phyloP scores from a whole-genome alignment of 2,329 filamentous ascomycete genomes.

The Phialemoniopsis sp. region DNA sequence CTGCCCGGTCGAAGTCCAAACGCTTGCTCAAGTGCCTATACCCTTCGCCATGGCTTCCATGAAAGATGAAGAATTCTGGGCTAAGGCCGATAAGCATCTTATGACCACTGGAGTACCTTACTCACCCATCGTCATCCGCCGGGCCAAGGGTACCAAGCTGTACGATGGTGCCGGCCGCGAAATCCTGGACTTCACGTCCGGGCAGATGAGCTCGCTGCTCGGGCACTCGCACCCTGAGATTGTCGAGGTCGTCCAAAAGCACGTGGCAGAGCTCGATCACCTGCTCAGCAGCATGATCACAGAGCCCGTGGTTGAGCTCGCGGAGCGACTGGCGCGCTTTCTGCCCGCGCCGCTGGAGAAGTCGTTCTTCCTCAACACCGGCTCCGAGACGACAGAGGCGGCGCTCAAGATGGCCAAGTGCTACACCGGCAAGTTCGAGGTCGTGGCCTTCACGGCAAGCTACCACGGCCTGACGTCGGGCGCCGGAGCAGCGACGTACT shows the following conservation, averaged over 20 bases:
- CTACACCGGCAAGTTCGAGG: constrained; percentile 60
- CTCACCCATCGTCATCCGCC: constrained; percentile 34
- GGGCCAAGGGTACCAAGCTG: constrained; percentile 37
- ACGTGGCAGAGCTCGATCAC: constrained; percentile 49
- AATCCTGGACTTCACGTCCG: constrained; percentile 56
- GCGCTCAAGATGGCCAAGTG: constrained; percentile 61
- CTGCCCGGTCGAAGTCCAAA: too few species aligned
- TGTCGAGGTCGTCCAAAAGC: constrained; percentile 40
- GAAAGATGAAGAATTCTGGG: constrained; percentile 17
- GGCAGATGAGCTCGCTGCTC: constrained; percentile 54
- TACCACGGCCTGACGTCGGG: constrained; percentile 58
- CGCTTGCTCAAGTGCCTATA: too few species aligned
- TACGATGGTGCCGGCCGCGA: constrained; percentile 35
- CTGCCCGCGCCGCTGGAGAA: constrained; percentile 45
- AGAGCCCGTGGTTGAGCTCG: constrained; percentile 48
- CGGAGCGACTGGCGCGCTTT: constrained; percentile 38
- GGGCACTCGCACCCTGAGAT: constrained; percentile 56
- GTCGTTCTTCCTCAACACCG: constrained; percentile 53
- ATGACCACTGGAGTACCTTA: constrained; percentile 35
- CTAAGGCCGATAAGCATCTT: constrained; percentile 31
- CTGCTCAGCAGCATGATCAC: constrained; percentile 54
- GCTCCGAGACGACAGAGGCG: constrained; percentile 51
- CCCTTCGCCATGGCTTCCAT: too few species aligned
- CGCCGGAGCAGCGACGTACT: constrained; percentile 48
- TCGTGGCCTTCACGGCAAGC: constrained; percentile 53